phyloP scores from a whole-genome alignment of 805 yeast species.

The Ogataea dorogensis region DNA sequence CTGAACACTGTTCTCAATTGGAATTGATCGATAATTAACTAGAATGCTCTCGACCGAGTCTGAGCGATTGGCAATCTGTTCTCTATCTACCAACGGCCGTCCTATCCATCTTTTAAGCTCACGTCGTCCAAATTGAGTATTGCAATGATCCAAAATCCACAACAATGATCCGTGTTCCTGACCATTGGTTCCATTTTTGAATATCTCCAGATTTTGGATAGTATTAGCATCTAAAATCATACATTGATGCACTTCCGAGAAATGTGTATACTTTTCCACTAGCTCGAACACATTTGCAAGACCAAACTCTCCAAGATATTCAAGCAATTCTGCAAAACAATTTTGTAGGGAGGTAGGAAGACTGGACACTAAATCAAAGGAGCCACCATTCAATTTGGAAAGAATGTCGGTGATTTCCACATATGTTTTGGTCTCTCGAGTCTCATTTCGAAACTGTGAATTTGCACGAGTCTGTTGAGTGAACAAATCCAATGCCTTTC shows the following conservation, averaged over 20 bases:
- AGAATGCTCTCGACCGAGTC: slow-evolving; percentile 57
- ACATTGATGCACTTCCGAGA: slow-evolving; percentile 47
- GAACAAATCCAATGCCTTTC: slow-evolving; percentile 24
- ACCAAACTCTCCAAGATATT: slow-evolving; percentile 61
- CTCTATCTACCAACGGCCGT: slow-evolving; percentile 60
- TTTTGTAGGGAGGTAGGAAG: slow-evolving; percentile 15
- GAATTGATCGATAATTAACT: slow-evolving; percentile 37
- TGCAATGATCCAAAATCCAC: slow-evolving; percentile 80
- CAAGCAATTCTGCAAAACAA: slow-evolving; percentile 44
- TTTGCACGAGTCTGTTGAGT: slow-evolving; percentile 4
- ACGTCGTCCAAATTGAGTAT: slow-evolving; percentile 74
- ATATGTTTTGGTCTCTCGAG: slow-evolving; percentile 1
- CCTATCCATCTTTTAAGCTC: slow-evolving; percentile 69
- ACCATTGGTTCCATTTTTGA: slow-evolving; percentile 58
- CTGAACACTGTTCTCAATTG: slow-evolving; percentile 30
- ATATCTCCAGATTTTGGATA: slow-evolving; percentile 70
- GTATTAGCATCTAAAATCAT: slow-evolving; percentile 64
- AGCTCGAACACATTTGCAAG: slow-evolving; percentile 56
- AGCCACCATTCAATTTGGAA: slow-evolving; percentile 8
- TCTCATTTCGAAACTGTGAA: slow-evolving; percentile 14
- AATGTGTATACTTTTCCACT: slow-evolving; percentile 49
- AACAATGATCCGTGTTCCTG: slow-evolving; percentile 65
- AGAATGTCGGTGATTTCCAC: slow-evolving; percentile 14
- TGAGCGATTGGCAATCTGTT: slow-evolving; percentile 56
- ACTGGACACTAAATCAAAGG: slow-evolving; percentile 19